phyloP scores from a whole-genome alignment of 2,329 filamentous ascomycete species.

The Fusarium mundagurra region DNA sequence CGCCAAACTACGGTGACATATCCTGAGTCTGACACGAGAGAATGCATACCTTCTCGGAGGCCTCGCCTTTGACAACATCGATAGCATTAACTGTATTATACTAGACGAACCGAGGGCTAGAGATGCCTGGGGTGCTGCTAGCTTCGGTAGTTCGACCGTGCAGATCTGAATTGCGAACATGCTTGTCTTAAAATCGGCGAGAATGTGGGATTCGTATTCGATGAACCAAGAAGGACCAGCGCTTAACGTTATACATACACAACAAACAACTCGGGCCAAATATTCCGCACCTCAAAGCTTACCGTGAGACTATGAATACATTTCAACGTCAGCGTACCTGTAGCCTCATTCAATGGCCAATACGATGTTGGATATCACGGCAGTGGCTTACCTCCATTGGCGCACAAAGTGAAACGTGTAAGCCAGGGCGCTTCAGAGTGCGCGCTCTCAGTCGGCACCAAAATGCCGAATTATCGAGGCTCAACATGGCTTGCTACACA shows the following conservation, averaged over 20 bases:
- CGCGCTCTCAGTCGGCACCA: constrained; percentile 1
- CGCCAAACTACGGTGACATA: background rate
- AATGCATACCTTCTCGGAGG: background rate
- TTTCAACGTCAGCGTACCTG: background rate
- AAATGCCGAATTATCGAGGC: constrained; percentile 6
- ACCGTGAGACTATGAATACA: background rate
- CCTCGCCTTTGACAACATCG: background rate
- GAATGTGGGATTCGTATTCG: background rate
- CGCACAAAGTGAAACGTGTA: constrained; percentile 9
- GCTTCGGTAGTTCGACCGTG: constrained; percentile 16
- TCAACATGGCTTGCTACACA: constrained; percentile 1
- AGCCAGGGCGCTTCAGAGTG: background rate
- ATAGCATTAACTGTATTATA: background rate
- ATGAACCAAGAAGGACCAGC: background rate
- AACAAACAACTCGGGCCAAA: background rate
- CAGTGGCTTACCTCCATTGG: background rate
- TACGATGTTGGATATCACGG: background rate
- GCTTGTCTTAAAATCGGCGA: background rate
- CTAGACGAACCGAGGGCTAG: background rate
- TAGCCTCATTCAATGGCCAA: background rate
- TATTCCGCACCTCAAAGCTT: background rate
- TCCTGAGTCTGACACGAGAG: background rate
- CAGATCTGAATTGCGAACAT: constrained; percentile 2
- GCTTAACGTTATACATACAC: background rate
- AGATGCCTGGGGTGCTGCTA: constrained; percentile 2